Evolutionary conservation across 441 rosid genomes (phyloP).

Genomic region (Capsella rubella): DNA sequence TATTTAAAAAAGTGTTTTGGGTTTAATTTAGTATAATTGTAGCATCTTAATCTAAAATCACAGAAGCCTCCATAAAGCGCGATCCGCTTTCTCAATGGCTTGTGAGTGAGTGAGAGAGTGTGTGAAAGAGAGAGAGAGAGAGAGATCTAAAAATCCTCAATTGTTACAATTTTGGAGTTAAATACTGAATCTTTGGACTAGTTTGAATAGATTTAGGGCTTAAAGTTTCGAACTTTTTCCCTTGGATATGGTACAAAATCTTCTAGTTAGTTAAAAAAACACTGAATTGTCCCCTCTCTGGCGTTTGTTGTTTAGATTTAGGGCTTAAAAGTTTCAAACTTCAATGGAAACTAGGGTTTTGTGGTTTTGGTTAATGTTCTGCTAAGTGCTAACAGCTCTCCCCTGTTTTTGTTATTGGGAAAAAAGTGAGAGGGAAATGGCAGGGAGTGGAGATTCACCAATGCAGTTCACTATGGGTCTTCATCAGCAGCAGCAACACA

Average conservation of each 20-base stretch:
- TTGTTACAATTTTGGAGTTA: neutral
- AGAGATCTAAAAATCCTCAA: neutral
- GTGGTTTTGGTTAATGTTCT: slow-evolving; percentile 14
- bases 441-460: slow-evolving; percentile 51
- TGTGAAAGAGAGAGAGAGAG: neutral
- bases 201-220: neutral
- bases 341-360: slow-evolving; percentile 31
- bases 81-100: neutral
- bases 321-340: neutral
- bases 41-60: neutral
- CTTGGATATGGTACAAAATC: neutral
- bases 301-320: neutral
- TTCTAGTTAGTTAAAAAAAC: neutral
- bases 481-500: slow-evolving; percentile 40
- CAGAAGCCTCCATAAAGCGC: neutral
- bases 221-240: neutral
- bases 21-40: neutral
- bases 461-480: slow-evolving; percentile 49
- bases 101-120: neutral
- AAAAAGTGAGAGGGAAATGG: slow-evolving; percentile 42
- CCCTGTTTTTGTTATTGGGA: neutral
- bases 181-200: neutral
- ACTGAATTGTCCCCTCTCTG: neutral
- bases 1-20: neutral
- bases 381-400: slow-evolving; percentile 11